These are phyloP conservation scores for Torulaspora indica DNA, from an alignment of 805 yeast species.

Conservation along the genomic window DNA sequence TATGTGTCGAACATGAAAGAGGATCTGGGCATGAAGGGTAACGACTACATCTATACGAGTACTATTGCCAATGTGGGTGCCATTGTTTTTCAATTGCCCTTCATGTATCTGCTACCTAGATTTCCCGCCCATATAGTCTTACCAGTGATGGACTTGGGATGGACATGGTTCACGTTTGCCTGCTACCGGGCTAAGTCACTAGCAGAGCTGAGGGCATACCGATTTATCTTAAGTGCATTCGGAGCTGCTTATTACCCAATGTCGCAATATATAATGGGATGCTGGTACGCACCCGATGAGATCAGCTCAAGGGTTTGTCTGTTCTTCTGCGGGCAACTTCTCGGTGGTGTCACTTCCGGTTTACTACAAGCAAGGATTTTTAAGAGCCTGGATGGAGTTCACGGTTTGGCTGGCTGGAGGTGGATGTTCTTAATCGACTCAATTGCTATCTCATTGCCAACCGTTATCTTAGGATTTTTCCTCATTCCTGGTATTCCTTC, in stretches of 20 bases:
- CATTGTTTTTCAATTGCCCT: constrained; percentile 60
- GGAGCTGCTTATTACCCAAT: constrained; percentile 69
- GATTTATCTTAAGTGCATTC: constrained; percentile 64
- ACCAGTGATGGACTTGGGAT: constrained; percentile 55
- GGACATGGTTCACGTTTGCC: constrained; percentile 64
- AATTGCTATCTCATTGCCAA: constrained; percentile 44
- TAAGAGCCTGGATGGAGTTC: constrained; percentile 39
- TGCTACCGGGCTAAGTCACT: constrained; percentile 48
- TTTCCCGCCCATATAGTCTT: constrained; percentile 46
- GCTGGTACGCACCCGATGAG: constrained; percentile 58
- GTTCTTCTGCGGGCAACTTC: constrained; percentile 49
- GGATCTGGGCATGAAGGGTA: constrained; percentile 54
- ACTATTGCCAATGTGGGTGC: constrained; percentile 59
- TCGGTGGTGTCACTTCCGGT: constrained; percentile 53
- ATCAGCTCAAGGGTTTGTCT: constrained; percentile 58
- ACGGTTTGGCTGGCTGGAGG: constrained; percentile 56
- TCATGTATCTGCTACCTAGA: constrained; percentile 54
- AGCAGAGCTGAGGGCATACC: constrained; percentile 50
- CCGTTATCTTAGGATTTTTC: constrained; percentile 46
- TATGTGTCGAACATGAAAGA: constrained; percentile 62
- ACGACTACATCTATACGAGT: constrained; percentile 58
- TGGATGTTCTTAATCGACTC: constrained; percentile 68
- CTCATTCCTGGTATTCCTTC: constrained; percentile 59
- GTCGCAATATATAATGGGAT: constrained; percentile 54
- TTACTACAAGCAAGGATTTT: constrained; percentile 45